A percentile compares a stretch with the other conserved stretches of the same genome.
phyloP scores from a whole-genome alignment of 2,329 filamentous ascomycete species.

The Nothopassalora personata region DNA sequence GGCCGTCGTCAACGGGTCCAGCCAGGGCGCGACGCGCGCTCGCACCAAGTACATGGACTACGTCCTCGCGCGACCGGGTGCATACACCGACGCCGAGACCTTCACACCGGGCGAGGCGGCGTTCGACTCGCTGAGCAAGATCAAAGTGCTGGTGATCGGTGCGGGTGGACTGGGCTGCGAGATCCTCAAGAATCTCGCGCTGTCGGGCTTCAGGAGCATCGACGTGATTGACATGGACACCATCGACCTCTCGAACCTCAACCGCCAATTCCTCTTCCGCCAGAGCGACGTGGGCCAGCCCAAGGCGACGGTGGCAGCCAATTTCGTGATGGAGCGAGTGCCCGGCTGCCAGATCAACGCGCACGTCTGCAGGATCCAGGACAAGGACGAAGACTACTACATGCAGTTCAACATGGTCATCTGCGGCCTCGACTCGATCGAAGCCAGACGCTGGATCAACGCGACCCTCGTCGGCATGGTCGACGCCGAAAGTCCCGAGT shows the following conservation, averaged over 20 bases:
- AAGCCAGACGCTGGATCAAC: conserved; percentile 98
- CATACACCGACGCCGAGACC: conserved; percentile 64
- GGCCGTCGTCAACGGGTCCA: conserved; percentile 33
- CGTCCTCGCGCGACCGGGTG: conserved; percentile 69
- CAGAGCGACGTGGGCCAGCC: conserved; percentile 84
- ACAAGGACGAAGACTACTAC: conserved; percentile 94
- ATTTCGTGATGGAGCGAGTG: conserved; percentile 84
- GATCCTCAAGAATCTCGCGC: conserved; percentile 89
- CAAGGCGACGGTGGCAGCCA: conserved; percentile 89
- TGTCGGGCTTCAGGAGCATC: conserved; percentile 94
- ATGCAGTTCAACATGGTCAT: conserved; percentile 93
- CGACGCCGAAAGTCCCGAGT: conserved; percentile 74
- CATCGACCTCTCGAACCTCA: conserved; percentile 96
- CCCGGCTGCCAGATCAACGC: conserved; percentile 88
- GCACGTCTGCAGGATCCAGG: conserved; percentile 91
- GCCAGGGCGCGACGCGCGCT: conserved; percentile 34
- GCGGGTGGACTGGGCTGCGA: conserved; percentile 93
- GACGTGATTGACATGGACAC: conserved; percentile 99
- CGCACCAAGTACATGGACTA: conserved; percentile 72
- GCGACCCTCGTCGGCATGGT: conserved; percentile 87
- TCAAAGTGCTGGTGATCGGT: conserved; percentile 64
- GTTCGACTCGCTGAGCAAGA: conserved; percentile 56
- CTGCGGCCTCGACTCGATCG: conserved; percentile 93
- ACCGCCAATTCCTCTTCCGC: conserved; percentile 94
- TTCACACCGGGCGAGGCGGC: conserved; percentile 45